These are phyloP conservation scores for Podaxis sp. DNA, from an alignment of 768 basidiomycete species.

Conservation along the genomic window DNA sequence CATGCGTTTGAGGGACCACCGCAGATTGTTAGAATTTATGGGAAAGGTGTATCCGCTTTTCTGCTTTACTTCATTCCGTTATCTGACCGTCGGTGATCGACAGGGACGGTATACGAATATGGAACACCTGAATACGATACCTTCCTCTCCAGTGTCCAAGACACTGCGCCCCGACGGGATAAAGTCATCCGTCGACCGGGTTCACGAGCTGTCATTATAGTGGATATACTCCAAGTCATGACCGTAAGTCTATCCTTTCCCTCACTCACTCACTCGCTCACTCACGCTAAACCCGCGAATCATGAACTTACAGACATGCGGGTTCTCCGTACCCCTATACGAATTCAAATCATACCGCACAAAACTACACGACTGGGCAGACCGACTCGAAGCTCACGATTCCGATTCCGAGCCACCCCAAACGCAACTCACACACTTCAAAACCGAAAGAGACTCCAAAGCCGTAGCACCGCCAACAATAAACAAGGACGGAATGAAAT, in stretches of 20 bases:
- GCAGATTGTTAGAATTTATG: constrained; percentile 55
- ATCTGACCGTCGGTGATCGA: not conserved
- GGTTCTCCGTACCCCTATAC: constrained; percentile 62
- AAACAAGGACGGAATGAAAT: not conserved
- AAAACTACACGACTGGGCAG: constrained; percentile 44
- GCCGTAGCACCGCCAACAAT: not conserved
- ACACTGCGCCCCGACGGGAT: not conserved
- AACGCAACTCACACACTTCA: constrained; percentile 9
- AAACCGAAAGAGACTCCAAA: not conserved
- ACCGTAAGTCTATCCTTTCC: constrained; percentile 29
- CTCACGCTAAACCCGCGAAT: not conserved
- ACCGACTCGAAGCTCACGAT: constrained; percentile 43
- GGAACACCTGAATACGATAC: constrained; percentile 59
- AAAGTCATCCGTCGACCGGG: constrained; percentile 43
- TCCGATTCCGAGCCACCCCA: not conserved
- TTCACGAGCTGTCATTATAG: constrained; percentile 57
- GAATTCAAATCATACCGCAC: constrained; percentile 55
- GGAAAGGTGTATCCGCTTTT: constrained; percentile 37
- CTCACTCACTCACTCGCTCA: not conserved
- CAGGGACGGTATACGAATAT: constrained; percentile 61
- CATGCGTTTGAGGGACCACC: constrained; percentile 62
- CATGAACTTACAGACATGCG: constrained; percentile 53
- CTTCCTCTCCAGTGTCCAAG: constrained; percentile 39
- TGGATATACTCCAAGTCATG: constrained; percentile 59
- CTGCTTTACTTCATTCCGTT: not conserved